phyloP scores from a whole-genome alignment of 208 protist genomes.

The Phytomonas francai region DNA sequence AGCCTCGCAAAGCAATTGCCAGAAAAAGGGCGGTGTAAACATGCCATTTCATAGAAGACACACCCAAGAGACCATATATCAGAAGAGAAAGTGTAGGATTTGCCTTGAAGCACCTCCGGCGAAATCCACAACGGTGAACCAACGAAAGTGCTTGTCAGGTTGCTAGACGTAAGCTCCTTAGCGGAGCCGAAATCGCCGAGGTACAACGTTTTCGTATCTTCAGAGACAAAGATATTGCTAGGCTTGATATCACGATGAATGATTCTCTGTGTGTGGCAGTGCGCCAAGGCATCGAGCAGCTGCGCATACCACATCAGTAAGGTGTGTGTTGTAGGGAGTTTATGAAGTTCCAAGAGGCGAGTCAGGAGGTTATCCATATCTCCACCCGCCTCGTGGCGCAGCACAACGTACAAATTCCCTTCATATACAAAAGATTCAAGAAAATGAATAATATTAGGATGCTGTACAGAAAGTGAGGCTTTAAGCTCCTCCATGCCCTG shows the following conservation, averaged over 20 bases:
- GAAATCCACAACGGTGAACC: constrained; percentile 91
- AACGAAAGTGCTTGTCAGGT: constrained; percentile 69
- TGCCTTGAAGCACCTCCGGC: constrained; percentile 85
- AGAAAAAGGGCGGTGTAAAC: constrained; percentile 52
- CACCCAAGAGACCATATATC: constrained; percentile 91
- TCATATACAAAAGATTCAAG: constrained; percentile 66
- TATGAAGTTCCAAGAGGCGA: constrained; percentile 25
- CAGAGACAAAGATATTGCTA: constrained; percentile 71
- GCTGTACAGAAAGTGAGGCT: constrained; percentile 60
- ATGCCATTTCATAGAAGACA: constrained; percentile 85
- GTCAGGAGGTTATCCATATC: constrained; percentile 63
- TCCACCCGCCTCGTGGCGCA: constrained; percentile 76
- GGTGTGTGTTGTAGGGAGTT: constrained; percentile 36
- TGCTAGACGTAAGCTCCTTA: constrained; percentile 58
- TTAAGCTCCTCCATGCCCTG: constrained; percentile 75
- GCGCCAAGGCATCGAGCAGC: constrained; percentile 65
- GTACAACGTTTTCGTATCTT: constrained; percentile 27
- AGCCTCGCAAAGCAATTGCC: constrained; percentile 65
- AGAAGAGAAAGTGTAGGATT: constrained; percentile 86
- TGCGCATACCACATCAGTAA: constrained; percentile 71
- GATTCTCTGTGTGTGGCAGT: constrained; percentile 71
- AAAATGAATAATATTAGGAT: constrained; percentile 74
- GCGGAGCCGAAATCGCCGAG: constrained; percentile 88
- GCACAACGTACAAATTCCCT: constrained; percentile 71
- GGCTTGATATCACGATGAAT: constrained; percentile 91